Conservation (phyloP, 148 eudicot species). For the Salicornia ramosissima region DNA sequence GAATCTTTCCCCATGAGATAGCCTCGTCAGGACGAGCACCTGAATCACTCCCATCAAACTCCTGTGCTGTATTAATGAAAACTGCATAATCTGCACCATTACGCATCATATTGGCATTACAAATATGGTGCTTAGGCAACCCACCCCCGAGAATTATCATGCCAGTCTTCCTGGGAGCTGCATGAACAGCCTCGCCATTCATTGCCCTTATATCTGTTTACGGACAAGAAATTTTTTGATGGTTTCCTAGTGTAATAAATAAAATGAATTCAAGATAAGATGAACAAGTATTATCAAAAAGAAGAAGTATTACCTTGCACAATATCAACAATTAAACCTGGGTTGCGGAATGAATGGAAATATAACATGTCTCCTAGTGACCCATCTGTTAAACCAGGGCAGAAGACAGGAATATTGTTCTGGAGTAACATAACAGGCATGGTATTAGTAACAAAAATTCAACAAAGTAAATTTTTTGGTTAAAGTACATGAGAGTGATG, state of each 20-base stretch:
- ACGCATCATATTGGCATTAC: conserved; percentile 96
- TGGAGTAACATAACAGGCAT: conserved; percentile 18
- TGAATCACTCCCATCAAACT: conserved; percentile 78
- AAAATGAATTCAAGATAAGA: not conserved
- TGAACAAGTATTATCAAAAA: not conserved
- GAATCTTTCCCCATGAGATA: conserved; percentile 75
- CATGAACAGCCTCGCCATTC: conserved; percentile 51
- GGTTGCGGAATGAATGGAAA: conserved; percentile 70
- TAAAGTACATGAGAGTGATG: not conserved
- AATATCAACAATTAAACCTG: conserved; percentile 73
- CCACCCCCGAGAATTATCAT: conserved; percentile 90
- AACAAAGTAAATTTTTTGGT: no score
- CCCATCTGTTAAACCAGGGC: conserved; percentile 94
- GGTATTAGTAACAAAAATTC: not conserved
- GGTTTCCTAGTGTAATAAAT: not conserved
- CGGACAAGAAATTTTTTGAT: not conserved
- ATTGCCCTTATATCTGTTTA: conserved; percentile 73
- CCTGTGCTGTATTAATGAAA: conserved; percentile 89
- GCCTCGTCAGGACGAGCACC: conserved; percentile 97
- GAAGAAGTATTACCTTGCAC: conserved; percentile 57
- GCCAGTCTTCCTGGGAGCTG: conserved; percentile 78
- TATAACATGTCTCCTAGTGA: conserved; percentile 93
- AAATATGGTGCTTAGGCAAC: conserved; percentile 82
- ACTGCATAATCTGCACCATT: conserved; percentile 90
- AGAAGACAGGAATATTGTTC: conserved; percentile 85